phyloP scores from a whole-genome alignment of 768 basidiomycete genomes.

The Panus rudis region DNA sequence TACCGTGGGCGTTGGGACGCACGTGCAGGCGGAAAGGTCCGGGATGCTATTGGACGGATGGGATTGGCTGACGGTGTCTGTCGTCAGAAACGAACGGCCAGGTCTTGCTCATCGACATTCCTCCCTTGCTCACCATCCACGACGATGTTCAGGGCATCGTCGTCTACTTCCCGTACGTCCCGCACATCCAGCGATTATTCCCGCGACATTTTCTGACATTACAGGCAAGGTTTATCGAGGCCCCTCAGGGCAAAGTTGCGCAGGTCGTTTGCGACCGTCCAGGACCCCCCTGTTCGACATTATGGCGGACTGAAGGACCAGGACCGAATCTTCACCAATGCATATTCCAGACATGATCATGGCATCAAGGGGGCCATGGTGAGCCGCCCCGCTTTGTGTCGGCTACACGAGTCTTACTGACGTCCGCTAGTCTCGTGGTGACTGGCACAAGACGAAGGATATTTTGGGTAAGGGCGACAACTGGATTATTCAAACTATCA shows the following conservation, averaged over 20 bases:
- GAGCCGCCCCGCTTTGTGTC: conserved; percentile 15
- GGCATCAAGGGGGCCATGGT: conserved; percentile 91
- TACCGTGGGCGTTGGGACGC: not conserved
- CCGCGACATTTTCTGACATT: not conserved
- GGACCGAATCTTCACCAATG: conserved; percentile 91
- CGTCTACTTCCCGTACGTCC: conserved; percentile 20
- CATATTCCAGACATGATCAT: conserved; percentile 82
- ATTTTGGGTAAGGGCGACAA: conserved; percentile 91
- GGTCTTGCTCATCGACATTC: conserved; percentile 1
- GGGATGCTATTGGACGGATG: not conserved
- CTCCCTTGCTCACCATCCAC: conserved; percentile 17
- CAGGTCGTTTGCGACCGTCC: conserved; percentile 60
- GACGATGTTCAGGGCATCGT: conserved; percentile 25
- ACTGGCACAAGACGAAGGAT: conserved; percentile 98
- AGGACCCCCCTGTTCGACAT: conserved; percentile 79
- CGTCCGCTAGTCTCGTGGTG: conserved; percentile 67
- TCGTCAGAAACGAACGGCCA: not conserved
- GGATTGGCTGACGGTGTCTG: too few relatives aligned
- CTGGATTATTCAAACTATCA: conserved; percentile 96
- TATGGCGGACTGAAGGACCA: conserved; percentile 96
- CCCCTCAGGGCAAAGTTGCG: conserved; percentile 24
- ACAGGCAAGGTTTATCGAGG: conserved; percentile 16
- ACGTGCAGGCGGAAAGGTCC: not conserved
- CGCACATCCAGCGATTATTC: not conserved
- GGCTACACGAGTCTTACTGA: not conserved